These are phyloP conservation scores for Rhododendron kiyosumense DNA, from an alignment of 148 eudicot genomes.

Conservation along the genomic window DNA sequence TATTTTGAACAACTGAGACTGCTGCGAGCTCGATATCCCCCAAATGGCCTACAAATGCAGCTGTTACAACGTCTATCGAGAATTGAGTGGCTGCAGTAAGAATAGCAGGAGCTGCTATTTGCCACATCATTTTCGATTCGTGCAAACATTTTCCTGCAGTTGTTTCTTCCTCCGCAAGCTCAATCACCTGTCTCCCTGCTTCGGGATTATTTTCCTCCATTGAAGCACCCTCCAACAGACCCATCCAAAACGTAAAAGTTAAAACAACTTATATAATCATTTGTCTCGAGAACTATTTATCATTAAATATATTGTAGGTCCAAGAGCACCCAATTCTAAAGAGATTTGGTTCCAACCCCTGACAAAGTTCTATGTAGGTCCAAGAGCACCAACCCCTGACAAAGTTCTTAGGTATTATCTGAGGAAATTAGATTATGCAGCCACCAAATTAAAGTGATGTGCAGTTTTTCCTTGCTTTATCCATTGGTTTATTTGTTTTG, in stretches of 20 bases:
- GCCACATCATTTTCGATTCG: slow-evolving; percentile 21
- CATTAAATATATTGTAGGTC: neutral
- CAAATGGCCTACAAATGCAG: slow-evolving; percentile 24
- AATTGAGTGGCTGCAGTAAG: slow-evolving; percentile 15
- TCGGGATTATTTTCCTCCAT: slow-evolving; percentile 10
- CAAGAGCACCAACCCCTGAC: neutral
- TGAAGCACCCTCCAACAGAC: slow-evolving; percentile 13
- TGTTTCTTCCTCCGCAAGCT: slow-evolving; percentile 11
- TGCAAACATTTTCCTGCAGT: slow-evolving; percentile 8
- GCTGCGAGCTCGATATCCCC: slow-evolving; percentile 24
- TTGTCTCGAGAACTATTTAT: neutral
- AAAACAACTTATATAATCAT: neutral
- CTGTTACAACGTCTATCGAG: slow-evolving; percentile 14
- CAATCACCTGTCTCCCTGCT: neutral
- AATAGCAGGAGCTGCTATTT: slow-evolving; percentile 20
- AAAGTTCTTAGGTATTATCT: neutral
- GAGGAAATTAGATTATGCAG: neutral
- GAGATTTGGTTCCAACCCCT: neutral
- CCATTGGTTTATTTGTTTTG: neutral
- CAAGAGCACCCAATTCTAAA: neutral
- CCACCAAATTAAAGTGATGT: neutral
- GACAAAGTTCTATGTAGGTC: neutral
- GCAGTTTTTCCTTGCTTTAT: neutral
- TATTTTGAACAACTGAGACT: slow-evolving; percentile 22
- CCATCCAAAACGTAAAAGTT: slow-evolving; percentile 4